Base-by-base conservation (phyloP, 1,284 basidiomycete genomes). In the Malassezia vespertilionis region DNA sequence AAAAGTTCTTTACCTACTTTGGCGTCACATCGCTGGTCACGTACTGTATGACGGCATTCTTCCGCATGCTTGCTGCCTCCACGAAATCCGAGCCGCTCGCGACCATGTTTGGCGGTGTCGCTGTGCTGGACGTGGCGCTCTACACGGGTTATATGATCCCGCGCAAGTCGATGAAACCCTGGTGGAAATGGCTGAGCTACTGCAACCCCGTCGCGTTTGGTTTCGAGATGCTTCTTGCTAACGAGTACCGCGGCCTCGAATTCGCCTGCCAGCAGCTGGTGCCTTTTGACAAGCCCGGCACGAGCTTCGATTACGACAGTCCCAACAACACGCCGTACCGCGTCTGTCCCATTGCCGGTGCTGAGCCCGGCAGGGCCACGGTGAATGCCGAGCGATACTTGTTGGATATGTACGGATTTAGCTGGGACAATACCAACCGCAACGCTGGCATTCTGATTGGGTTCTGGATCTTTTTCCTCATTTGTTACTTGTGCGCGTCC, bases 61-160 rank as follows among this genome's bases (percentile, higher is more conserved):
- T 57, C 46, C 54, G 53, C 4, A 80, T 80, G 67, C 80, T 82
- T 36, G 56, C 56, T 18, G 40, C 42, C 32, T 40, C 30, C 44
- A 57, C 57, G 51, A 61, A 37, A 48, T 56, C 23, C 50, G 62
- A 32, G 51, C 52, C 14, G 48, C 53, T 31, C 39, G 48, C 48
- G 18, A 46, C 44, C 4, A 42, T 40, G 21, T 43, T 82, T 12
- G 78, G 78, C 12, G 82, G 81, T 53, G 62, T 83, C 17, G 64
- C 77, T 1, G 70, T 78, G 18, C 67, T 78, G 78, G 34, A 82
- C 77, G 70, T 81, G 79, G 76, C 76, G 32, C 66, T 78, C 33
- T 77, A 77, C 60, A 78, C 77, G 12, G 83, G 83, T 2, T 86
- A 84, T 65, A 79, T 82, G 48, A 78, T 84, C 53, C 82, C 82